Percentiles rank a stretch among this genome's conserved stretches.
phyloP scores from a whole-genome alignment of 1,284 basidiomycete species.

The Apiotrichum laibachii region DNA sequence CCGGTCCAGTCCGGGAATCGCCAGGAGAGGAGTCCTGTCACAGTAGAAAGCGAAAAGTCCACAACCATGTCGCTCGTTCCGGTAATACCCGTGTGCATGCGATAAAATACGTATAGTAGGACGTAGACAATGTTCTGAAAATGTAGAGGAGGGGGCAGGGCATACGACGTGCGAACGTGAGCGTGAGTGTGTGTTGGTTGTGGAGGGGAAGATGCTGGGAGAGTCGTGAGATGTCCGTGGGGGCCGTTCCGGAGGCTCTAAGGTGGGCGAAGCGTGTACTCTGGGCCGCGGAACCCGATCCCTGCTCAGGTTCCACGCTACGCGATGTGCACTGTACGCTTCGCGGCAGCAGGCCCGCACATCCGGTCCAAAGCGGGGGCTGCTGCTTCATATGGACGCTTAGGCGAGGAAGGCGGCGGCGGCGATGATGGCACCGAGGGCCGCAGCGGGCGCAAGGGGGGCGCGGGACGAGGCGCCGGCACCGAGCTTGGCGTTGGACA shows the following conservation, averaged over 20 bases:
- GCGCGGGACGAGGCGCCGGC: not conserved
- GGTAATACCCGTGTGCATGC: not conserved
- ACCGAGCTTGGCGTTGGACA: constrained; percentile 14
- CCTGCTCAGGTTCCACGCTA: no score
- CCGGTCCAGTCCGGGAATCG: no score
- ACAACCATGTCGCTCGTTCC: not conserved
- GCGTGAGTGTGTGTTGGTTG: not conserved
- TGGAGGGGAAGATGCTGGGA: not conserved
- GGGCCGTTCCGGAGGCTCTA: no score
- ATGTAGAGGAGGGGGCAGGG: not conserved
- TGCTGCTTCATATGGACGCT: not conserved
- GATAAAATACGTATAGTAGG: not conserved
- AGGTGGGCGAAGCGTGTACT: no score
- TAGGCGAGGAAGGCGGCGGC: constrained; percentile 8
- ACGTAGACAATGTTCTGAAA: constrained; percentile 1
- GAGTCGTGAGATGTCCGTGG: no score
- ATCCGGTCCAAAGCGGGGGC: not conserved
- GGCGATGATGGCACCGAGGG: constrained; percentile 3
- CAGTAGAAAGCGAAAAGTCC: no score
- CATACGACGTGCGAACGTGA: not conserved
- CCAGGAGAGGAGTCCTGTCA: no score
- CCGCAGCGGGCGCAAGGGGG: not conserved
- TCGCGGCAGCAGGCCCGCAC: no score
- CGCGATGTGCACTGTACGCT: no score
- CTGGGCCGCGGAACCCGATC: no score